These are phyloP conservation scores for Phytophthora palmivora DNA, from an alignment of 352 stramenopile genomes.

Conservation along the genomic window DNA sequence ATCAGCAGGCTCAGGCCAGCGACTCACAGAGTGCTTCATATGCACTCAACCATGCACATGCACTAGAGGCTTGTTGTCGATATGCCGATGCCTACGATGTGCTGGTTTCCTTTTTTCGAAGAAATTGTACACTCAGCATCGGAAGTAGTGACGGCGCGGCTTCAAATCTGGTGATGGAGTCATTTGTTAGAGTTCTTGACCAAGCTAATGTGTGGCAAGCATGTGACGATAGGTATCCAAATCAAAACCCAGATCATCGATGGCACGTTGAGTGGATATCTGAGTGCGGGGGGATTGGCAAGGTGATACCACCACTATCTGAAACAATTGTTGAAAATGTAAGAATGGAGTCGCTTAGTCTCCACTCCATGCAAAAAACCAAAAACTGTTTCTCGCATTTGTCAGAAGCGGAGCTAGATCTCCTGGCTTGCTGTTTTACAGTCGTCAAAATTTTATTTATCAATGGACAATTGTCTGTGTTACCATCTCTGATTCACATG, in stretches of 20 bases:
- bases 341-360: neutral
- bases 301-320: conserved; percentile 18
- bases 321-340: neutral
- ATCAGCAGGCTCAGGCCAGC: conserved; percentile 52
- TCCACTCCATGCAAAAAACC: conserved; percentile 3
- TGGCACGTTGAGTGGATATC: conserved; percentile 44
- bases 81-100: conserved; percentile 56
- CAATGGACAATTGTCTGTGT: conserved; percentile 51
- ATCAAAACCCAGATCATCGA: neutral
- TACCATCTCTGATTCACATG: conserved; percentile 61
- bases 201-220: conserved; percentile 17
- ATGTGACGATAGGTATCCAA: neutral
- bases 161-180: conserved; percentile 29
- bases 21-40: conserved; percentile 60
- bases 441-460: conserved; percentile 90
- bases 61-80: conserved; percentile 51
- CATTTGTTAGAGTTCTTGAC: conserved; percentile 47
- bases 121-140: conserved; percentile 47
- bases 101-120: conserved; percentile 47
- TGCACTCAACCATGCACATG: conserved; percentile 72
- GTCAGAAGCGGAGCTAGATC: conserved; percentile 66
- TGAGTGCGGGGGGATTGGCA: conserved; percentile 25
- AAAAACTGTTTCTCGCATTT: neutral
- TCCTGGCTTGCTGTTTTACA: conserved; percentile 84
- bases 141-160: conserved; percentile 12